A percentile compares a stretch with the other conserved stretches of the same genome.
These are phyloP conservation scores for Lactifluus hygrophoroides DNA, from an alignment of 768 basidiomycete species.

Conservation along the genomic window DNA sequence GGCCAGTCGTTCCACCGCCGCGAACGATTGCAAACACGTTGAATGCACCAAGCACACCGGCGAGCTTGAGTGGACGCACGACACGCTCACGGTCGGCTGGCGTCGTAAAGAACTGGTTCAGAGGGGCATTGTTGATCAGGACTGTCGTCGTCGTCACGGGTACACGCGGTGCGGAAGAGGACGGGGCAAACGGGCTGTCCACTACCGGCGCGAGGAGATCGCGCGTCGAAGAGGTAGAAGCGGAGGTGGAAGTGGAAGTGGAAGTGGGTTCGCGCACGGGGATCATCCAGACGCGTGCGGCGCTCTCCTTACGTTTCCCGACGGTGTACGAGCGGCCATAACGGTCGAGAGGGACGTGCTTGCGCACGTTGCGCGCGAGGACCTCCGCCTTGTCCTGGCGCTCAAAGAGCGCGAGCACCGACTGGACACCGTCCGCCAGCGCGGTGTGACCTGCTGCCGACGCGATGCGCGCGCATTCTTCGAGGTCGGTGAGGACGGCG, in stretches of 20 bases:
- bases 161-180: constrained; percentile 17
- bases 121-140: constrained; percentile 77
- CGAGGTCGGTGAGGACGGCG: constrained; percentile 54
- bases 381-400: constrained; percentile 46
- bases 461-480: constrained; percentile 54
- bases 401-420: constrained; percentile 56
- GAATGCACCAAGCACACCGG: constrained; percentile 78
- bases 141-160: constrained; percentile 51
- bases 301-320: constrained; percentile 83
- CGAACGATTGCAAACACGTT: constrained; percentile 54
- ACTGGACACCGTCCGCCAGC: constrained; percentile 40
- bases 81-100: constrained; percentile 73
- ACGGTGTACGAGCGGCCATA: constrained; percentile 80
- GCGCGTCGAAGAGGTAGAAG: neutral
- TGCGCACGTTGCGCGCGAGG: constrained; percentile 42
- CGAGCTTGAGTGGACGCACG: constrained; percentile 74
- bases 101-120: constrained; percentile 70
- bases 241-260: too few species aligned
- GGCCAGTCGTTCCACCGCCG: constrained; percentile 87
- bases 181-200: constrained; percentile 12
- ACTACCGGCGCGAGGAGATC: constrained; percentile 5
- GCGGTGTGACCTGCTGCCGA: constrained; percentile 48
- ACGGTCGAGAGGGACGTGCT: constrained; percentile 55
- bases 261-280: constrained; percentile 34
- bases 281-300: constrained; percentile 92